phyloP scores from a whole-genome alignment of 2,329 filamentous ascomycete genomes.

The Septoria petroselini region DNA sequence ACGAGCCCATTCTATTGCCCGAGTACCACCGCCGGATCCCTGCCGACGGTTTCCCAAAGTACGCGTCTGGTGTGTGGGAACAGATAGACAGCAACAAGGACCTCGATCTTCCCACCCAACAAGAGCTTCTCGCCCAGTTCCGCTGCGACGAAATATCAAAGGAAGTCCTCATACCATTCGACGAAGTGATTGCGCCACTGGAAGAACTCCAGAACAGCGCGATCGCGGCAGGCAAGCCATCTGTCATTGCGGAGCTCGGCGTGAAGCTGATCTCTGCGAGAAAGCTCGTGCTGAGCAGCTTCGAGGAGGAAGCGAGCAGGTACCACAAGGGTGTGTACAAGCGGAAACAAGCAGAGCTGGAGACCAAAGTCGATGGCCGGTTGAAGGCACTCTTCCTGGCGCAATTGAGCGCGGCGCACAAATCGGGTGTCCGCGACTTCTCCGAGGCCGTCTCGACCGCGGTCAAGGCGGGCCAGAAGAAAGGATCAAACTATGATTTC shows the following conservation, averaged over 20 bases:
- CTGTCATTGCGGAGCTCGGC: conserved; percentile 73
- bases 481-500: conserved; percentile 87
- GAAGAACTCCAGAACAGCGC: conserved; percentile 82
- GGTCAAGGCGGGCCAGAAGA: conserved; percentile 91
- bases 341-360: conserved; percentile 79
- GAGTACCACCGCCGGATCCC: conserved; percentile 96
- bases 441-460: conserved; percentile 80
- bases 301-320: conserved; percentile 83
- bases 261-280: conserved; percentile 68
- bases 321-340: conserved; percentile 96
- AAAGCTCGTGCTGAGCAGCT: conserved; percentile 71
- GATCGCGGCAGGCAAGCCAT: conserved; percentile 66
- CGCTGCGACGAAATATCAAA: conserved; percentile 94
- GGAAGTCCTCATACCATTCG: conserved; percentile 81
- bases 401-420: conserved; percentile 86
- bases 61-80: conserved; percentile 93
- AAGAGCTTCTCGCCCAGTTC: conserved; percentile 94
- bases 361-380: conserved; percentile 80
- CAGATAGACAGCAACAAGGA: conserved; percentile 99
- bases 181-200: conserved; percentile 74
- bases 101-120: conserved; percentile 90
- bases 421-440: conserved; percentile 78
- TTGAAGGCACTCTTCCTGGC: conserved; percentile 83
- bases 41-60: conserved; percentile 92
- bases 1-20: conserved; percentile 80